Evolutionary conservation across 176 grass and related monocot genomes (phyloP).

Genomic region (Musa itinerans): DNA sequence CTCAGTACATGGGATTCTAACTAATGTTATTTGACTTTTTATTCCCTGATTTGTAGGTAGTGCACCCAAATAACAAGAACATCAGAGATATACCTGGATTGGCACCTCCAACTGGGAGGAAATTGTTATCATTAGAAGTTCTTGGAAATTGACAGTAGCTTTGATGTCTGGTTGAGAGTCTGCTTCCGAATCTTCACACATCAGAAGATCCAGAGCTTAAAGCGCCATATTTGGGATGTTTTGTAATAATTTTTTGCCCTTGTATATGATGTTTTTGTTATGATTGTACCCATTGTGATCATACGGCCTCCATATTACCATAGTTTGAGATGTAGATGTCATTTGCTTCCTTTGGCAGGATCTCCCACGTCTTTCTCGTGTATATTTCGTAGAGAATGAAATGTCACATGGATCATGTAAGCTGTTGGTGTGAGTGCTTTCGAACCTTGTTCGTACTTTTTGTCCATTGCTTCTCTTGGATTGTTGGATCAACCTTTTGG

Average conservation of each 20-base stretch:
- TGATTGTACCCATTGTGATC: background rate
- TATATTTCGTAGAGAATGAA: no score
- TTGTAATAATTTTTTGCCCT: background rate
- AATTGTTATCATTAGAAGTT: slow-evolving; percentile 1
- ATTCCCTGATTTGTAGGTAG: slow-evolving; percentile 1
- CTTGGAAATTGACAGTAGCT: background rate
- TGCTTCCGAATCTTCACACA: background rate
- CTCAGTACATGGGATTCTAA: background rate
- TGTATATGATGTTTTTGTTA: background rate
- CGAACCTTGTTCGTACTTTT: no score
- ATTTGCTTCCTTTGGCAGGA: no score
- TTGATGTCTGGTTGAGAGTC: background rate
- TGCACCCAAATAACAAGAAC: slow-evolving; percentile 10
- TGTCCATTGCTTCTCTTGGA: no score
- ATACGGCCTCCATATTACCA: background rate
- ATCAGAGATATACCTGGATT: slow-evolving; percentile 16
- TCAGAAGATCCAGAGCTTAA: background rate
- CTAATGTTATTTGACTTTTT: background rate
- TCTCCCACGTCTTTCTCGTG: no score
- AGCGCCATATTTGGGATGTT: background rate
- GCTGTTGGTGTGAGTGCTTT: no score
- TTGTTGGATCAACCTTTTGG: no score
- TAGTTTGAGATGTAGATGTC: background rate
- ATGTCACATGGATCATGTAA: no score
- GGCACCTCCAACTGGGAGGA: slow-evolving; percentile 15